Percentiles rank a stretch among this genome's conserved stretches.
These are phyloP conservation scores for Thalassiosira hispida DNA, from an alignment of 352 stramenopile species.

Conservation along the genomic window DNA sequence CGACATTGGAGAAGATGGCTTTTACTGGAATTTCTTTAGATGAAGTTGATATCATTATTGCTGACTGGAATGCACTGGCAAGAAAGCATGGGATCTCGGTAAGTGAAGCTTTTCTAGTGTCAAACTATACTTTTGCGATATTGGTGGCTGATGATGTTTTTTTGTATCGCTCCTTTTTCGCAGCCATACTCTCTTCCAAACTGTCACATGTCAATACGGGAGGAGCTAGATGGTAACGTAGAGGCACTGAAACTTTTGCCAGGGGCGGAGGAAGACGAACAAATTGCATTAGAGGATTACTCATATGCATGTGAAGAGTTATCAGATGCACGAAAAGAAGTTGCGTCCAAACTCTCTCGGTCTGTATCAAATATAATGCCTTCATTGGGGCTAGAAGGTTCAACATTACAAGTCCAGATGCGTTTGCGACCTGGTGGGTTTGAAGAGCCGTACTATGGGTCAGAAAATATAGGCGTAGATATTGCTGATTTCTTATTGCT, in stretches of 20 bases:
- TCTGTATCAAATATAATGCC: constrained; percentile 69
- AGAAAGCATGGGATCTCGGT: constrained; percentile 82
- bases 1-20: constrained; percentile 55
- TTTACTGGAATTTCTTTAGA: constrained; percentile 64
- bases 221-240: constrained; percentile 80
- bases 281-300: constrained; percentile 57
- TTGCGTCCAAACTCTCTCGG: constrained; percentile 60
- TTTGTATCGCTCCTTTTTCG: background rate
- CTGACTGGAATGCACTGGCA: constrained; percentile 82
- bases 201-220: constrained; percentile 73
- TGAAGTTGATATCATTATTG: constrained; percentile 71
- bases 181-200: constrained; percentile 64
- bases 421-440: constrained; percentile 45
- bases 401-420: constrained; percentile 60
- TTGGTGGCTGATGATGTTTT: background rate
- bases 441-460: constrained; percentile 42
- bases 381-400: constrained; percentile 71
- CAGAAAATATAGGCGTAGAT: constrained; percentile 65
- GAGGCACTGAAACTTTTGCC: constrained; percentile 75
- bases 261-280: constrained; percentile 65
- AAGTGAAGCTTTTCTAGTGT: constrained; percentile 23
- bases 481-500: constrained; percentile 70
- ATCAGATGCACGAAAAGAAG: constrained; percentile 54
- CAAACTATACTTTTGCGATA: background rate
- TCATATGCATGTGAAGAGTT: constrained; percentile 59